Conservation (phyloP, 1,139 yeast species). For the Diutina ranongensis region DNA sequence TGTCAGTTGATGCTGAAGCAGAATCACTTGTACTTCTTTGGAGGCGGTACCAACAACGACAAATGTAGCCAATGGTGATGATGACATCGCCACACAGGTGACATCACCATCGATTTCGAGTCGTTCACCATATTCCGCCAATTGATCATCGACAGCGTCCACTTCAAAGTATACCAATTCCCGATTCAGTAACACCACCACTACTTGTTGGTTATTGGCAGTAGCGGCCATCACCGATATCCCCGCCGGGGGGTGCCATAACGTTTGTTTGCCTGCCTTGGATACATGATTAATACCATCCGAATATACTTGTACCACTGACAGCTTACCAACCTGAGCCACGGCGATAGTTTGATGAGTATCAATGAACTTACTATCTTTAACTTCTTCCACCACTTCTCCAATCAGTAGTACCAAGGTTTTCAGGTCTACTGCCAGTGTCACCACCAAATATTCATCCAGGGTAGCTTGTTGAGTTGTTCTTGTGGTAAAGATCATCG, state of each 20-base stretch:
- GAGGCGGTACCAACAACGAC: constrained; percentile 67
- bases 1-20: constrained; percentile 52
- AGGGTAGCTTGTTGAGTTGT: constrained; percentile 27
- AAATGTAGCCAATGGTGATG: constrained; percentile 43
- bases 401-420: constrained; percentile 71
- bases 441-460: constrained; percentile 57
- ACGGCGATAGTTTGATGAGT: constrained; percentile 57
- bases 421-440: constrained; percentile 24
- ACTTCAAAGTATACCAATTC: constrained; percentile 79
- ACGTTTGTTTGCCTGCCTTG: constrained; percentile 27
- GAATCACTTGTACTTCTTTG: constrained; percentile 56
- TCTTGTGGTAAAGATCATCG: constrained; percentile 50
- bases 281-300: constrained; percentile 63
- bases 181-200: constrained; percentile 58
- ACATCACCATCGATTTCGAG: constrained; percentile 50
- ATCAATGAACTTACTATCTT: constrained; percentile 47
- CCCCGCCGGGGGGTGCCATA: constrained; percentile 81
- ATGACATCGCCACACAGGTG: constrained; percentile 28
- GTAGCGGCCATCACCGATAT: constrained; percentile 49
- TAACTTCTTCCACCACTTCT: constrained; percentile 68
- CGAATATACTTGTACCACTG: constrained; percentile 63
- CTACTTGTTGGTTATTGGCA: constrained; percentile 57
- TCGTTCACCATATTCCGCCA: constrained; percentile 60
- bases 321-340: constrained; percentile 52
- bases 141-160: constrained; percentile 45